A percentile compares a stretch with the other conserved stretches of the same genome.
Evolutionary conservation across 805 yeast species (phyloP).

Genomic region (Barnettozyma pratensis): DNA sequence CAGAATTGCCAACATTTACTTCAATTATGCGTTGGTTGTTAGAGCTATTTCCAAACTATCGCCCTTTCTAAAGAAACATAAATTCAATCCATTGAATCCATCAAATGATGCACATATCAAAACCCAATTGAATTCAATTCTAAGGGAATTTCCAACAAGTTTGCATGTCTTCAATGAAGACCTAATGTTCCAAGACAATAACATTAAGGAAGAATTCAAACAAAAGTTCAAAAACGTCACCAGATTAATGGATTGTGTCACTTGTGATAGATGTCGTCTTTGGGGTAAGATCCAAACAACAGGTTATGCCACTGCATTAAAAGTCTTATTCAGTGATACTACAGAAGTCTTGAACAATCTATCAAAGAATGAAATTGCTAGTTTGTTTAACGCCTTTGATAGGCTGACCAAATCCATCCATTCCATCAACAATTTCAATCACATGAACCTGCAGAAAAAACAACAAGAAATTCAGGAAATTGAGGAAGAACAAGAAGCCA

Average conservation of each 20-base stretch:
- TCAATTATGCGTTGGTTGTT: constrained; percentile 84
- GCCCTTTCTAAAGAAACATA: constrained; percentile 45
- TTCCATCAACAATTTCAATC: constrained; percentile 68
- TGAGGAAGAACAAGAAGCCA: neutral
- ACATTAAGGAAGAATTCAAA: constrained; percentile 82
- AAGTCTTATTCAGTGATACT: constrained; percentile 70
- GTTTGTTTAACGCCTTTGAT: constrained; percentile 88
- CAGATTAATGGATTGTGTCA: constrained; percentile 95
- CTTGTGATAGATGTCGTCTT: constrained; percentile 93
- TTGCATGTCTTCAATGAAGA: constrained; percentile 45
- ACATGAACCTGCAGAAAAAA: constrained; percentile 34
- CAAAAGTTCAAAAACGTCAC: constrained; percentile 84
- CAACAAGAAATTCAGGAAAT: neutral
- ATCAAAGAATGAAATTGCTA: constrained; percentile 79
- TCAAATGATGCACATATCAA: constrained; percentile 42
- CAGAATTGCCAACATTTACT: constrained; percentile 81
- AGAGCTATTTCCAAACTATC: constrained; percentile 72
- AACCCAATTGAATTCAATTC: constrained; percentile 30
- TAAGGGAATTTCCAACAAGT: constrained; percentile 20
- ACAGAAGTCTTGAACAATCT: constrained; percentile 47
- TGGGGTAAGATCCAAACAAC: constrained; percentile 98
- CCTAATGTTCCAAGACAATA: constrained; percentile 41
- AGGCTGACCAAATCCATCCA: constrained; percentile 80
- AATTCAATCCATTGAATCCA: constrained; percentile 39
- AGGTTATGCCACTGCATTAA: constrained; percentile 96